Base-by-base conservation (phyloP, 2,329 filamentous ascomycete species). In the Orbilia brochopaga region DNA sequence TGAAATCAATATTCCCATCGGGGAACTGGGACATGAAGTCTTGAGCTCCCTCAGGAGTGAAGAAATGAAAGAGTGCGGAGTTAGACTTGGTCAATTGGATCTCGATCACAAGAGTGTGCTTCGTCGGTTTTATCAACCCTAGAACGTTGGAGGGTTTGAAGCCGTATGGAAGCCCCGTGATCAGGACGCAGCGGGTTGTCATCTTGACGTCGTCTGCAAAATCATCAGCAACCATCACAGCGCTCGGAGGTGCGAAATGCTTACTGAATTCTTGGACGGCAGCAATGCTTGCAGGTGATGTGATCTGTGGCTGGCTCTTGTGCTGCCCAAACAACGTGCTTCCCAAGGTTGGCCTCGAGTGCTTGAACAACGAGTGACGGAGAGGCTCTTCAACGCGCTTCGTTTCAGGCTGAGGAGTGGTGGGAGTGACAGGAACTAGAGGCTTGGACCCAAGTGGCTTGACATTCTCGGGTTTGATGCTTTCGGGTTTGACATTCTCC, bases 21-120 rank as follows among this genome's bases (percentile, higher is more conserved):
- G 56, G 30, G 30, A 48, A 62, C 24, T 69, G 64, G 1, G 51
- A 17, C 19, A 69, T 40, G 35, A 69, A 62, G 27, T 69, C 64
- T 30, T 37, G 19, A 19, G 64, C 64, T 6, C 64, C 64, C 17
- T 46, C 42, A 2, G 56, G 40, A 35, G 37, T 51, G 40, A 55
- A 46, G 35, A 69, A 69, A 13, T 60, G 10, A 5, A 69, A 35
- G 15, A 62, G 19, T 2, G 42, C 51, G n/a, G 56, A 50, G 42
- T 57, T 51, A 2, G 30, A 55, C 52, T 57, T 56, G 1, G 57
- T 62, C 32, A 69, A 19, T 17, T 69, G 60, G 19, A 69, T 30
- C 48, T 69, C 64, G n/a, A 62, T 40, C 7, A 69, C 57, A 1
- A 42, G 23, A 2, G 64, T 69, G 42, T 69, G 56, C 40, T 51